Evolutionary conservation across 2,329 filamentous ascomycete species (phyloP), one percentile per base, ranked within the genome.

Genomic region (Pseudogymnoascus sp.): DNA sequence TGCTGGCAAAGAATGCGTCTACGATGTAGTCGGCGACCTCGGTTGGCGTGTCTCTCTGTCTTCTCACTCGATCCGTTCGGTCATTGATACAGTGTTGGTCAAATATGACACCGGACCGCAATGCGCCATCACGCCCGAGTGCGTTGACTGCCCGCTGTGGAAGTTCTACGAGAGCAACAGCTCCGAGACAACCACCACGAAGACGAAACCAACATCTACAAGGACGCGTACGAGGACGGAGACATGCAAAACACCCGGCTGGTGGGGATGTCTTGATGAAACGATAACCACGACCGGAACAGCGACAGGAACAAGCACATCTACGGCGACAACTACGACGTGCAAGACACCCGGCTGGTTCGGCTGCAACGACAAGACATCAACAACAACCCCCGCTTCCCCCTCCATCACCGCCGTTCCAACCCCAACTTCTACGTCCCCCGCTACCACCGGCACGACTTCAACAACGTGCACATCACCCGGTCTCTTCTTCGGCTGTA

Each of bases 91-190:
- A 73, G 90, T 99, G 2, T 83, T 97, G 65, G 82, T 88, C 70
- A 87, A 87, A 69, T 97, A 97, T 71, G 89, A 96, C 66, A 78
- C 81, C 3, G 90, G 96, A 0, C 89, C 95, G 0, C 78, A 84
- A 67, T 97, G 95, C 75, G 83, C 83, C 62, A 80, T 83, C 31
- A 93, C 93, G 6, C 82, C 86, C 21, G 88, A 91, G 61, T 97
- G 95, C 73, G 86, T 89, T 42, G 95, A 99, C 74, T 97, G 93
- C 71, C 90, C 85, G 64, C 87, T 88, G 63, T 97, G 95, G 95
- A 96, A 96, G 71, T 96, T 92, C 80, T 96, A 91, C 72, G 88
- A 93, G 75, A 96, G 92, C 74, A 97, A 97, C 73, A 89, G 89
- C 31, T 95, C 90, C 1, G 88, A 93, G 67, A 83, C 81, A 1